Base-by-base conservation (phyloP, 768 basidiomycete genomes). In the Phlebiopsis flavidoalba region DNA sequence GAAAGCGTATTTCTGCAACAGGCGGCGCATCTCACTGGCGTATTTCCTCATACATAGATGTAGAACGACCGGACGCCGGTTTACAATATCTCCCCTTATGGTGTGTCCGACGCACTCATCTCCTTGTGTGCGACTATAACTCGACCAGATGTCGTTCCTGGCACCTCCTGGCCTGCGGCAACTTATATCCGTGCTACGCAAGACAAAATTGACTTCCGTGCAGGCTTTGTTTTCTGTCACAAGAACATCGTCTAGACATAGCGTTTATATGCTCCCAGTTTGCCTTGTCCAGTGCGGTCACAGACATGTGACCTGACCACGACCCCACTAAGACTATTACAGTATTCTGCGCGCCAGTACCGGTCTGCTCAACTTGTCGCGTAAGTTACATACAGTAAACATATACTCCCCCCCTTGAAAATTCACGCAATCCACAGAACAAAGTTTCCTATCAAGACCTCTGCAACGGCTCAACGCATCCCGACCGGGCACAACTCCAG, bases 201-300 rank as follows among this genome's bases (percentile, higher is more conserved):
- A 74, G 95, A 98, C 71, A 89, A 86, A 69, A 89, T 98, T 61
- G 97, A 98, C 73, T 96, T 98, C 70, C 85, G 97, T 33, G 97
- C 97, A 0, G 96, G 95, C 8, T 6, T 31, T 31, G 98, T 96
- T 71, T 98, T 99, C 78, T 99, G 97, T 76, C 97, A 98, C 75
- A 97, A 98, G 72, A 88, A 89, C 57, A 96, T 97, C 52, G 85
- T 98, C 45, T n/a, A n/a, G 96, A 98, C 70, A 84, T 98, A 57
- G 97, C 95, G 58, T 99, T 95, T 66, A 95, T 99, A 21, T 99
- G 97, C 72, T 96, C 94, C n/a, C n/a, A n/a, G 95, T 99, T 35
- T 99, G 97, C 72, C n/a, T 75, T 99, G 33, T 96, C 94, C 26
- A 98, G 95, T 97, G 66, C 60, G n/a, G 92, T 80, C 26, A 15